Base-by-base conservation (phyloP, 768 basidiomycete genomes). In the Clitopilus hobsonii region DNA sequence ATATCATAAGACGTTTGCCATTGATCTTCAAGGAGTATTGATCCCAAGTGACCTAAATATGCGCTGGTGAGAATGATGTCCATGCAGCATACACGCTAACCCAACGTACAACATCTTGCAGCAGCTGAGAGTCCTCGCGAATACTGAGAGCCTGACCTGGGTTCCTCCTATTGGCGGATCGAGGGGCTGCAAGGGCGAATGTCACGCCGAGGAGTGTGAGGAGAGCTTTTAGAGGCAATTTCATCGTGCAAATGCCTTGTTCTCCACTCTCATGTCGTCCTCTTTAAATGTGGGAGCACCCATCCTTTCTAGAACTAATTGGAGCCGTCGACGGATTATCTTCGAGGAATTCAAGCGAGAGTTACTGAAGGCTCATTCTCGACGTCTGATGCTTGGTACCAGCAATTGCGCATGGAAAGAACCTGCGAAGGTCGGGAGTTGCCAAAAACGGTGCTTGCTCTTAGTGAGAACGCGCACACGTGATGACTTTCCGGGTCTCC, bases 11-110 rank as follows among this genome's bases (percentile, higher is more conserved):
- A 22, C 74, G 72, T 52, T 68, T 66, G 20, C 74, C 75, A 60
- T 74, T 74, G 54, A 77, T 72, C 54, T 71, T 61, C 28, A 69
- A 66, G 0, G 75, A 77, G 56, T 76, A 76, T 61, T 76, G 60
- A 52, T 77, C 75, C 74, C 75, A 77, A 2, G 75, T 75, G 3
- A 75, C 74, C 75, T 76, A 26, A 2, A 54, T 13, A 30, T 18
- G 14, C 8, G 10, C 16, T 20, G 23, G 5, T 53, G 32, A 14
- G 48, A 20, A 20, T 38, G 6, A 13, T 13, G 16, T 1, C 4
- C 20, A n/a, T 13, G 38, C 25, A 10, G 3, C 30, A 18, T 29
- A 11, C 20, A 14, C 5, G 22, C 10, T 5, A 26, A 38, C 10
- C 16, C 36, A 8, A 57, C 65, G 27, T 52, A 72, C 73, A 51